Evolutionary conservation across 2,329 filamentous ascomycete genomes (phyloP), one percentile per base, ranked within the genome.

Genomic region (Plenodomus biglobosus): DNA sequence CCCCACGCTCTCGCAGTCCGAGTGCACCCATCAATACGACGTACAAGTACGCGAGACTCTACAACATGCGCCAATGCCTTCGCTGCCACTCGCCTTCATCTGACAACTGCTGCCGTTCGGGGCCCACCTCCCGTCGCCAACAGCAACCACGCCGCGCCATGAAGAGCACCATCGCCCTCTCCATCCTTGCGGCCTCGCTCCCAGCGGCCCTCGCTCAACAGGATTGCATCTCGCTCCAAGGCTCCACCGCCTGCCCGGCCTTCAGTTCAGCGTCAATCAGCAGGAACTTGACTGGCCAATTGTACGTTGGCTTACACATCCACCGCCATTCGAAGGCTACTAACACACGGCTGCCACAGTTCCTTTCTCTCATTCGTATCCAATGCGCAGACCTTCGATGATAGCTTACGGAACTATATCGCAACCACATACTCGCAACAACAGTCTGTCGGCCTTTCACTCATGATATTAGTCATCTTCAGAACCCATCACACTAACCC

Each of bases 351-450:
- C 43, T 42, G 48, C 24, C 42, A 52, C 66, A 95, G 92, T 75
- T 86, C 91, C 39, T 99, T 97, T 71, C 82, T 99, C 57, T 78
- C 84, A 56, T 89, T 82, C 70, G 94, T 97, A 61, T 87, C 87
- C 38, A 85, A 87, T 68, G 80, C 81, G 15, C 74, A 80, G 44
- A 83, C 86, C 8, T 99, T 99, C 69, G 94, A 99, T 71, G 70
- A 78, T 36, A 81, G 87, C 64, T 75, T 99, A 65, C 78, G 75
- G 42, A 77, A 81, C 46, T 96, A 95, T 72, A 81, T 96, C 44
- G 76, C 82, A 46, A 86, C 85, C 32, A 80, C 79, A 54, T 97
- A 92, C 75, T 83, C 92, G 42, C 82, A 85, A 65, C 73, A 80
- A 66, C 89, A 95, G 91, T 96, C 80, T 70, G 85, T 56, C 20